Evolutionary conservation across 495 filamentous ascomycete species (phyloP).

Genomic region (Ascobolus immersus): DNA sequence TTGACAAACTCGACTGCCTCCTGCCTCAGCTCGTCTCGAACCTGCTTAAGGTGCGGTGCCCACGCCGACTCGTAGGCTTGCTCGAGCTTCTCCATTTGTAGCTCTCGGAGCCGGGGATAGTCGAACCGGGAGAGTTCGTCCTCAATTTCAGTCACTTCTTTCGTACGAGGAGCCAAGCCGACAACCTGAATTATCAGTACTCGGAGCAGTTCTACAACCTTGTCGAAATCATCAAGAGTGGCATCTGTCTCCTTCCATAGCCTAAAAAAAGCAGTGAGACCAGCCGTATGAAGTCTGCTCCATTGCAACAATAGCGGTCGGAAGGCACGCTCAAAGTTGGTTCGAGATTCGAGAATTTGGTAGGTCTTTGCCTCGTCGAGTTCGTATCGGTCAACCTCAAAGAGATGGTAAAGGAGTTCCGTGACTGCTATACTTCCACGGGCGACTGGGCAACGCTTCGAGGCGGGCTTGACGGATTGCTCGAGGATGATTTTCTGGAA

Average conservation of each 20-base stretch:
- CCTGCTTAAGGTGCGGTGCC: constrained; percentile 71
- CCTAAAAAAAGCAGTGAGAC: constrained; percentile 69
- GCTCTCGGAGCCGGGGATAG: constrained; percentile 42
- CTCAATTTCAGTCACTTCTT: constrained; percentile 70
- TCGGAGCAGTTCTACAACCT: constrained; percentile 68
- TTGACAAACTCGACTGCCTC: constrained; percentile 90
- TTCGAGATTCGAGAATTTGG: constrained; percentile 45
- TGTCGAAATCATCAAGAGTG: constrained; percentile 63
- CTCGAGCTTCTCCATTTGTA: constrained; percentile 90
- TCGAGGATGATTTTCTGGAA: constrained; percentile 83
- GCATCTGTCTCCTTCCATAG: constrained; percentile 80
- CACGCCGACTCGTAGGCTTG: constrained; percentile 80
- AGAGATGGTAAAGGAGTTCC: constrained; percentile 74
- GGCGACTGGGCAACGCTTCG: constrained; percentile 68
- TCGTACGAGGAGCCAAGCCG: constrained; percentile 55
- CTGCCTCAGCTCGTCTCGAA: constrained; percentile 75
- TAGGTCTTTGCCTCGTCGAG: constrained; percentile 58
- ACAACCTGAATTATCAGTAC: constrained; percentile 83
- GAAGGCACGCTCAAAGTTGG: constrained; percentile 67
- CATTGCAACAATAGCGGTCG: constrained; percentile 75
- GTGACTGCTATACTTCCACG: constrained; percentile 72
- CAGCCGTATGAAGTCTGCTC: constrained; percentile 78
- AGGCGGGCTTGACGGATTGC: constrained; percentile 45
- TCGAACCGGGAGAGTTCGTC: constrained; percentile 71
- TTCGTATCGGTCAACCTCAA: constrained; percentile 73